Evolutionary conservation across 2,329 filamentous ascomycete genomes (phyloP).

Genomic region (Verticillium klebahnii): DNA sequence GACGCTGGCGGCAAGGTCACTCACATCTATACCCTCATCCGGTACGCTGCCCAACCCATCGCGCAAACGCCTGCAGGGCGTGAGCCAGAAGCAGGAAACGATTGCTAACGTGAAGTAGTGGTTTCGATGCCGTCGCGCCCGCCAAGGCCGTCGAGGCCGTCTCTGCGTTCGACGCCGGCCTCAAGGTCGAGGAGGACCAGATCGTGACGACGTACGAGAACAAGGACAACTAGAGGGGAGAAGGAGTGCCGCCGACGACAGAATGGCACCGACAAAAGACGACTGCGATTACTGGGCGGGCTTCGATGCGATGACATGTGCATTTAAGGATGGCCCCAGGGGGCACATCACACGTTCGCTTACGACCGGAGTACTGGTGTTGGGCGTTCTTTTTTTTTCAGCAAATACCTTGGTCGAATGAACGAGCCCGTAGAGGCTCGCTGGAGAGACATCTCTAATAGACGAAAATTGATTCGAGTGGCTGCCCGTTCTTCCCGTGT

Average conservation of each 20-base stretch:
- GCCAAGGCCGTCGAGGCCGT: slow-evolving; percentile 65
- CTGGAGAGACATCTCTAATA: not conserved
- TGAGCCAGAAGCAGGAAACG: not conserved
- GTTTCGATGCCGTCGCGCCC: slow-evolving; percentile 71
- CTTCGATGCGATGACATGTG: not conserved
- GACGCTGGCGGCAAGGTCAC: slow-evolving; percentile 72
- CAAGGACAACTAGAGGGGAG: not conserved
- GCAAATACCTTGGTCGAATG: not conserved
- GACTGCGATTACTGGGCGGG: not conserved
- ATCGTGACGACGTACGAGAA: slow-evolving; percentile 44
- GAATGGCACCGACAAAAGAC: not conserved
- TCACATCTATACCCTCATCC: slow-evolving; percentile 66
- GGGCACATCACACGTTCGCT: not conserved
- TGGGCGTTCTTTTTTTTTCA: not conserved
- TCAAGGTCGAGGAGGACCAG: slow-evolving; percentile 71
- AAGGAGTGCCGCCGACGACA: not conserved
- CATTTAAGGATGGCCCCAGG: not conserved
- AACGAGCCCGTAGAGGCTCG: not conserved
- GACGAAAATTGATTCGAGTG: not conserved
- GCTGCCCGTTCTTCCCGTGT: not conserved
- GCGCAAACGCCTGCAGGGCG: not conserved
- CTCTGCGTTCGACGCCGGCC: slow-evolving; percentile 49
- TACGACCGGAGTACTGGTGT: not conserved
- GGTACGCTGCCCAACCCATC: slow-evolving; percentile 42
- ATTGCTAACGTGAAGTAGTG: slow-evolving; percentile 41